Percentiles rank a stretch among this genome's conserved stretches.
phyloP scores from a whole-genome alignment of 371 early-diverging fungal species.

The Mortierella sp. region DNA sequence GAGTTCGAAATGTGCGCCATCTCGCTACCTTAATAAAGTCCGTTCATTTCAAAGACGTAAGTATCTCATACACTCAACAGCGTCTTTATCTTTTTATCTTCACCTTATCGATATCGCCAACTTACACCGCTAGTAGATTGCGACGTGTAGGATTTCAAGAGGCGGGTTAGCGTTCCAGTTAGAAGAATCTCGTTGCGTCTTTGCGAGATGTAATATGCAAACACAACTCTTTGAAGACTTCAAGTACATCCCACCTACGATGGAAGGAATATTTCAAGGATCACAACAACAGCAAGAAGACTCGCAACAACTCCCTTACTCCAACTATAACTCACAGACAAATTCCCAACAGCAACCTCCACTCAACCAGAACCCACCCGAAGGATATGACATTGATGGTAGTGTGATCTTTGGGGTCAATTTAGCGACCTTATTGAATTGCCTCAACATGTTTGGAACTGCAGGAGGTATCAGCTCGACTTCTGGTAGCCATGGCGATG shows the following conservation, averaged over 20 bases:
- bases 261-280: not conserved
- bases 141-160: slow-evolving; percentile 28
- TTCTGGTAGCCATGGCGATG: not conserved
- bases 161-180: slow-evolving; percentile 34
- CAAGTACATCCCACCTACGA: slow-evolving; percentile 12
- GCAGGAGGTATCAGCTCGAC: slow-evolving; percentile 12
- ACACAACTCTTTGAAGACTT: slow-evolving; percentile 38
- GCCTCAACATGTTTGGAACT: slow-evolving; percentile 52
- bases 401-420: slow-evolving; percentile 40
- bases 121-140: slow-evolving; percentile 11
- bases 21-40: slow-evolving; percentile 42
- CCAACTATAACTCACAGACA: slow-evolving; percentile 9
- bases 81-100: not conserved
- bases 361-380: slow-evolving; percentile 17
- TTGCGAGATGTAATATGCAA: slow-evolving; percentile 35
- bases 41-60: slow-evolving; percentile 49
- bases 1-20: slow-evolving; percentile 36
- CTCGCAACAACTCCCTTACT: not conserved
- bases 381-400: slow-evolving; percentile 25
- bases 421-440: slow-evolving; percentile 33
- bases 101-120: not conserved
- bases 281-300: slow-evolving; percentile 5
- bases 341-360: not conserved
- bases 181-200: slow-evolving; percentile 49
- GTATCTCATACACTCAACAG: not conserved